Percentiles rank a stretch among this genome's conserved stretches.
Conservation (phyloP, 1,139 yeast species). For the Barnettozyma hawaiiensis region DNA sequence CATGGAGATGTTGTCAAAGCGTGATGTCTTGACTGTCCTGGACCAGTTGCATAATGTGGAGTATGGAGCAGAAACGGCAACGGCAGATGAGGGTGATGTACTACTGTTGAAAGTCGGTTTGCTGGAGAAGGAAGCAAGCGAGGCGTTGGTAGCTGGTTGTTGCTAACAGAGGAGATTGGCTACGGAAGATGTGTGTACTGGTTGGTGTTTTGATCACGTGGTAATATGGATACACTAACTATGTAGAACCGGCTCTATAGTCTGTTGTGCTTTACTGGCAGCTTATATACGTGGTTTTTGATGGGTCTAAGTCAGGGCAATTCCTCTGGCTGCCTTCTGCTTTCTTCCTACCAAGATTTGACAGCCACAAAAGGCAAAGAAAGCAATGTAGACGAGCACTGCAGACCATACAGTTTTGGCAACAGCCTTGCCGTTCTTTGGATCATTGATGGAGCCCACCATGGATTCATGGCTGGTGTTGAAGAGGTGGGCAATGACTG, state of each 20-base stretch:
- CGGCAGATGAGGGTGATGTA: neutral
- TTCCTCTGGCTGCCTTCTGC: constrained; percentile 34
- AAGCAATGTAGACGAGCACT: constrained; percentile 71
- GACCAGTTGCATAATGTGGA: neutral
- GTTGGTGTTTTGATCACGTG: too few species aligned
- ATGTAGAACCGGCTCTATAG: constrained; percentile 5
- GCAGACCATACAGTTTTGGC: constrained; percentile 89
- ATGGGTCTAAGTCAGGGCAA: constrained; percentile 8
- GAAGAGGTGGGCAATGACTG: constrained; percentile 80
- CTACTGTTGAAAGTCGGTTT: neutral
- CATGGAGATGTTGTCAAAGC: neutral
- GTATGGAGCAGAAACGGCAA: too few species aligned
- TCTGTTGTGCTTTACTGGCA: neutral
- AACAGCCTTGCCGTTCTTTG: constrained; percentile 88
- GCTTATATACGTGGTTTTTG: neutral
- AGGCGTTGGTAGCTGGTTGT: neutral
- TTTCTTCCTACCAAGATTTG: constrained; percentile 51
- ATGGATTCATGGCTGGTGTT: constrained; percentile 78
- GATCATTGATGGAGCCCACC: constrained; percentile 89
- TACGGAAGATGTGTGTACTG: too few species aligned
- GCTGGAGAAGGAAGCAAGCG: neutral
- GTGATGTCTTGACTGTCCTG: neutral
- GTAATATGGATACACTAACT: neutral
- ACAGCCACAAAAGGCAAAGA: constrained; percentile 84
- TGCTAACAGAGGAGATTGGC: neutral